A percentile compares a stretch with the other conserved stretches of the same genome.
These are phyloP conservation scores for Tylopilus plumbeoviolaceoides DNA, from an alignment of 768 basidiomycete species.

Conservation along the genomic window DNA sequence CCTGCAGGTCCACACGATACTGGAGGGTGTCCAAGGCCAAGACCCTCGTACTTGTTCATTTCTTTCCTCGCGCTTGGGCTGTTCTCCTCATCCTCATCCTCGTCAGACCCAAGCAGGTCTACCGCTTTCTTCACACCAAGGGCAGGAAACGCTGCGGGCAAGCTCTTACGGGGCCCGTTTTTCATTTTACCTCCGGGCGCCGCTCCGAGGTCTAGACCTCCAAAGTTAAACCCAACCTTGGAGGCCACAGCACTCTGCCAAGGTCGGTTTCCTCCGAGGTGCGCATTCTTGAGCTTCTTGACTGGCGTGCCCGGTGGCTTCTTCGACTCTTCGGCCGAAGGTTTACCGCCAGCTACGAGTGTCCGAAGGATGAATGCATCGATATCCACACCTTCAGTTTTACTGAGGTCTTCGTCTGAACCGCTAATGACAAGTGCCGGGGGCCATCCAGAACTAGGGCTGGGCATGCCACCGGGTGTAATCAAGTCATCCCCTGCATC, in stretches of 20 bases:
- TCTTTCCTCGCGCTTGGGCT: conserved; percentile 59
- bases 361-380: conserved; percentile 73
- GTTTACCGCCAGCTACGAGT: conserved; percentile 55
- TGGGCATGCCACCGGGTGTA: conserved; percentile 60
- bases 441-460: conserved; percentile 61
- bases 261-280: conserved; percentile 55
- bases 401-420: conserved; percentile 35
- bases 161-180: conserved; percentile 61
- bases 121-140: conserved; percentile 30
- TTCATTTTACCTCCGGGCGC: conserved; percentile 40
- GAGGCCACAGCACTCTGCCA: conserved; percentile 79
- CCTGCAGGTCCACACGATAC: conserved; percentile 25
- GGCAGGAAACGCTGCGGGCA: conserved; percentile 68
- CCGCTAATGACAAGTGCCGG: conserved; percentile 36
- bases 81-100: conserved; percentile 57
- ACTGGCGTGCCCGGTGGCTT: conserved; percentile 77
- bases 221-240: conserved; percentile 55
- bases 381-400: conserved; percentile 39
- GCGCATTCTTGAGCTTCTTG: conserved; percentile 64
- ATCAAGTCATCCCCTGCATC: conserved; percentile 62
- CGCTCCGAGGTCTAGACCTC: conserved; percentile 34
- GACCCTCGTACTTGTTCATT: conserved; percentile 51
- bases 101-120: conserved; percentile 44
- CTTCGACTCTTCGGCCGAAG: conserved; percentile 43
- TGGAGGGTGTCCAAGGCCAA: conserved; percentile 62